Conservation (phyloP, 2,329 filamentous ascomycete genomes). For the Diaporthe destruens region DNA sequence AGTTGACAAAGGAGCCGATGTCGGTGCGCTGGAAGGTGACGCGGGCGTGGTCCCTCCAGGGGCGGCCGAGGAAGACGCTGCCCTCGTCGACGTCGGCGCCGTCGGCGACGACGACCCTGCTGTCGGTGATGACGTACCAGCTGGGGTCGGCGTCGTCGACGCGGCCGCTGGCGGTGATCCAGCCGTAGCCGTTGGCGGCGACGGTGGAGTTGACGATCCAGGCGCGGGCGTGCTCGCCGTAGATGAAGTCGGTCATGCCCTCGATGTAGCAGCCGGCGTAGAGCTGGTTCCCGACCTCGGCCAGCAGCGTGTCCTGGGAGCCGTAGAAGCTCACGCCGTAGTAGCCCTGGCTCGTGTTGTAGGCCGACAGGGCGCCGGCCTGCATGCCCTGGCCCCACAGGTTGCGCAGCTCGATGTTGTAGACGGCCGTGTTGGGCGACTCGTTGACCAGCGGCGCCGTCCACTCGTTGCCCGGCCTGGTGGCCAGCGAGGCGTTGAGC, state of each 20-base stretch:
- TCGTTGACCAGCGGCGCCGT: slow-evolving; percentile 60
- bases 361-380: slow-evolving; percentile 65
- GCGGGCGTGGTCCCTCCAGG: slow-evolving; percentile 63
- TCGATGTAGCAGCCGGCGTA: slow-evolving; percentile 66
- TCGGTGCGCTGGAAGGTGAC: slow-evolving; percentile 62
- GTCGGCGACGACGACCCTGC: slow-evolving; percentile 55
- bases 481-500: slow-evolving; percentile 24
- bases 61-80: slow-evolving; percentile 63
- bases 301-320: slow-evolving; percentile 69
- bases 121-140: slow-evolving; percentile 69
- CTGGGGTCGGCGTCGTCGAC: slow-evolving; percentile 51
- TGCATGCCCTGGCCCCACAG: slow-evolving; percentile 61
- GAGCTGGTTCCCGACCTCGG: slow-evolving; percentile 64
- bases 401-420: slow-evolving; percentile 69
- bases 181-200: slow-evolving; percentile 59
- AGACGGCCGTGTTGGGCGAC: slow-evolving; percentile 61
- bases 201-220: slow-evolving; percentile 67
- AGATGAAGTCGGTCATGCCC: slow-evolving; percentile 71
- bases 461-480: slow-evolving; percentile 42
- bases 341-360: slow-evolving; percentile 65
- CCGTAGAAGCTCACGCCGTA: slow-evolving; percentile 66
- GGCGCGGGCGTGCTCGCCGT: slow-evolving; percentile 63
- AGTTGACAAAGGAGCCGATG: slow-evolving; percentile 62
- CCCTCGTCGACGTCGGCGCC: slow-evolving; percentile 55
- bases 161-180: slow-evolving; percentile 60